phyloP scores from a whole-genome alignment of 345 rosid species.

The Cardamine resedifolia region DNA sequence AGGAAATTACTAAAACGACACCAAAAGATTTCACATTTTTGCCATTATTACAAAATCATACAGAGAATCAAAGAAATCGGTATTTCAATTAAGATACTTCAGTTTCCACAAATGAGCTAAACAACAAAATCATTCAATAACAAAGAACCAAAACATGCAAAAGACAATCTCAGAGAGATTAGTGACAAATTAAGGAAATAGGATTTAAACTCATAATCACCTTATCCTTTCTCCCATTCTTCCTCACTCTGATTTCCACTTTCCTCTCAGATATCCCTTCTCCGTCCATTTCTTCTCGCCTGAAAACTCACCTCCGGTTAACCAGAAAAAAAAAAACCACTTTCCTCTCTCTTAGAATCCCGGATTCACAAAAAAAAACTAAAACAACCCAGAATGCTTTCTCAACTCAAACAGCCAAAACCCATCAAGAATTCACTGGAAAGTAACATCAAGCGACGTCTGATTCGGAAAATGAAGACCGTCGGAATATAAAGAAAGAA shows the following conservation, averaged over 20 bases:
- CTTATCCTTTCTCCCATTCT: conserved; percentile 72
- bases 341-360: conserved; percentile 4
- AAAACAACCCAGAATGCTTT: neutral
- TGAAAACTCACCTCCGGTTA: conserved; percentile 3
- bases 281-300: conserved; percentile 23
- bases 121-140: neutral
- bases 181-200: neutral
- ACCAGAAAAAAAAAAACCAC: neutral
- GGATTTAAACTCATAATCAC: conserved; percentile 39
- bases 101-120: neutral
- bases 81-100: conserved; percentile 1
- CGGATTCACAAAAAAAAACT: neutral
- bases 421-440: conserved; percentile 11
- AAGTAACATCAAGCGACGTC: conserved; percentile 4
- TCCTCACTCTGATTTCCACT: conserved; percentile 54
- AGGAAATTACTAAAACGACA: neutral
- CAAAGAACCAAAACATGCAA: conserved; percentile 32
- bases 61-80: neutral
- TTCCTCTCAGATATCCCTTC: conserved; percentile 58
- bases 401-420: conserved; percentile 13
- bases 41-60: neutral
- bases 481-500: neutral
- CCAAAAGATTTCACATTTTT: conserved; percentile 8
- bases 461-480: conserved; percentile 2
- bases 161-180: neutral